A percentile compares a stretch with the other conserved stretches of the same genome.
These are phyloP conservation scores for Sporothrix brunneoviolacea DNA, from an alignment of 2,329 filamentous ascomycete species.

Conservation along the genomic window DNA sequence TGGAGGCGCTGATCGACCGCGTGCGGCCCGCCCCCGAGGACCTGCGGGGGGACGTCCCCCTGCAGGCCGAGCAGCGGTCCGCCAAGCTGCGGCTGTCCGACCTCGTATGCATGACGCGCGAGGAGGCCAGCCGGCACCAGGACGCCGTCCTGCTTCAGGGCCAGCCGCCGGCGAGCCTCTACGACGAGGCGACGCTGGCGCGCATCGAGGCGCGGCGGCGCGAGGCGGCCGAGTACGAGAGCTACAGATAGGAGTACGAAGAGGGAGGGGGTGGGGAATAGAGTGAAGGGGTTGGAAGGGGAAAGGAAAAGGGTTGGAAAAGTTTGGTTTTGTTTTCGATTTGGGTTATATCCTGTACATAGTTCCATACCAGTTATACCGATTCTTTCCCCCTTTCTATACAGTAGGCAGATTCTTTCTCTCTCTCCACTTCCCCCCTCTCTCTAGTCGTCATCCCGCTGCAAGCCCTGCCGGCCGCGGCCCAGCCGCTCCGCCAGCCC, in stretches of 20 bases:
- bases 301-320: neutral
- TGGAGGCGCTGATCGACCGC: conserved; percentile 28
- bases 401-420: no score
- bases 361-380: no score
- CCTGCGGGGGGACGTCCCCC: conserved; percentile 7
- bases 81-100: conserved; percentile 63
- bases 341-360: no score
- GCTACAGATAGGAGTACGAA: conserved; percentile 25
- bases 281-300: neutral
- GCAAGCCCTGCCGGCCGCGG: conserved; percentile 38
- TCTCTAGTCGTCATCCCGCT: conserved; percentile 38
- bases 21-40: conserved; percentile 35
- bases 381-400: no score
- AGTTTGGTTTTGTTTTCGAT: no score
- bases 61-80: conserved; percentile 61
- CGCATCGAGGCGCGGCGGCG: conserved; percentile 59
- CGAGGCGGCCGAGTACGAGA: conserved; percentile 59
- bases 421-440: no score
- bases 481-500: conserved; percentile 47
- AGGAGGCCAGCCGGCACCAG: conserved; percentile 76
- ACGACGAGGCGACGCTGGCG: conserved; percentile 59
- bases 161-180: conserved; percentile 64
- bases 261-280: neutral
- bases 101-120: conserved; percentile 87
- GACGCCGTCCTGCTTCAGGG: conserved; percentile 67